Conservation (phyloP, 176 grass and related monocot species). For the Tuctoria greenei region DNA sequence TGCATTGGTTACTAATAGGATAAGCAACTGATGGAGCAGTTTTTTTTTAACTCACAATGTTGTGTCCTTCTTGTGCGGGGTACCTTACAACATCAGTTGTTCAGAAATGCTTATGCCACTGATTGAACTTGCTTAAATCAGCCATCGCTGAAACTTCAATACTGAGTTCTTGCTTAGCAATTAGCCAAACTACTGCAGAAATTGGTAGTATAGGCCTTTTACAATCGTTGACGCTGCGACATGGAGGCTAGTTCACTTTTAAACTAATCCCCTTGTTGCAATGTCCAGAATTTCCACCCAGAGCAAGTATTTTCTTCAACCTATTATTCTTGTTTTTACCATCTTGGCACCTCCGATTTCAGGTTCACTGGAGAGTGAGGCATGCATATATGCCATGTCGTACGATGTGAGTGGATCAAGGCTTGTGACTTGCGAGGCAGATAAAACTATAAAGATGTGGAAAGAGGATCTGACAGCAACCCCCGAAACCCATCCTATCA, state of each 20-base stretch:
- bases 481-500: slow-evolving; percentile 77
- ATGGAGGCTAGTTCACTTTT: no score
- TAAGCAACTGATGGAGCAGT: background rate
- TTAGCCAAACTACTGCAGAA: background rate
- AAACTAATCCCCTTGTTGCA: no score
- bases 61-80: background rate
- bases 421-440: slow-evolving; percentile 84
- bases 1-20: slow-evolving; percentile 7
- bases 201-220: background rate
- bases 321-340: background rate
- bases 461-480: slow-evolving; percentile 84
- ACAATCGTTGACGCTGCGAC: no score
- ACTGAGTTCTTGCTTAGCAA: background rate
- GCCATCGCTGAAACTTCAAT: background rate
- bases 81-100: background rate
- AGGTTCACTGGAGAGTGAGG: slow-evolving; percentile 96
- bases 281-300: no score
- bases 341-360: slow-evolving; percentile 8
- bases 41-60: background rate
- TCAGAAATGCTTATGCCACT: slow-evolving; percentile 5
- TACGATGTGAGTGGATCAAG: slow-evolving; percentile 84
- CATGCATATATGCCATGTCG: slow-evolving; percentile 87
- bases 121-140: background rate
- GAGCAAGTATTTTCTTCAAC: no score
- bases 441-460: slow-evolving; percentile 99